Base-by-base conservation (phyloP, 805 yeast genomes). In the Myxozyma monticola region DNA sequence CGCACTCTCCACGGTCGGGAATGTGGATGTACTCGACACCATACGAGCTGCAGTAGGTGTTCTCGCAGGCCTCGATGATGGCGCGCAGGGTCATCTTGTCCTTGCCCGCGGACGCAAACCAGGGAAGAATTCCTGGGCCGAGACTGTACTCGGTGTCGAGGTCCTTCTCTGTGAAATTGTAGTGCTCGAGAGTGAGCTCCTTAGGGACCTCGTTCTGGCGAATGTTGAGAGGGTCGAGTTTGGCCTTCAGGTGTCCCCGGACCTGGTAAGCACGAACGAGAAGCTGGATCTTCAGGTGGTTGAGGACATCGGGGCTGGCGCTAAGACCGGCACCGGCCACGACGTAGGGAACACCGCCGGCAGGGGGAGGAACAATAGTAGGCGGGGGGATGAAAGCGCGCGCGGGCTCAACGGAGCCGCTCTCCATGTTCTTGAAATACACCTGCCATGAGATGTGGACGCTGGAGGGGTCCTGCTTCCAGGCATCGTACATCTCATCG, bases 241-340 rank as follows among this genome's bases (percentile, higher is more conserved):
- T 84, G 39, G 98, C 97, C 75, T 87, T 88, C 70, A 84, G 85
- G 71, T 93, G 99, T 61, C 99, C 99, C 72, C 98, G 83, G 45
- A 93, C 99, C 76, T 93, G 99, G 74, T 90, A 93, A 26, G 99
- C 99, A 71, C 99, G 86, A 57, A 95, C 97, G 63, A 93, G 78
- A 62, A 93, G 80, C 77, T 93, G 99, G 15, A 89, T 95, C 71
- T 93, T 93, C 76, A 93, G 80, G 70, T 93, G 98, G 56, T 87
- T 78, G 58, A 85, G 77, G 38, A 90, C 88, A 59, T 83, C 88
- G 64, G 81, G 80, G 58, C 74, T 69, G 53, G 68, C 69, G 28
- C 83, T 68, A 17, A 75, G 69, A 14, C 57, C 58, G 45, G 62
- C 61, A 24, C 64, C 60, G 48, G 83, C 86, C 41, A 80, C 73